Percentiles rank a stretch among this genome's conserved stretches.
phyloP scores from a whole-genome alignment of 2,329 filamentous ascomycete species.

The Clonostachys rhizophaga region DNA sequence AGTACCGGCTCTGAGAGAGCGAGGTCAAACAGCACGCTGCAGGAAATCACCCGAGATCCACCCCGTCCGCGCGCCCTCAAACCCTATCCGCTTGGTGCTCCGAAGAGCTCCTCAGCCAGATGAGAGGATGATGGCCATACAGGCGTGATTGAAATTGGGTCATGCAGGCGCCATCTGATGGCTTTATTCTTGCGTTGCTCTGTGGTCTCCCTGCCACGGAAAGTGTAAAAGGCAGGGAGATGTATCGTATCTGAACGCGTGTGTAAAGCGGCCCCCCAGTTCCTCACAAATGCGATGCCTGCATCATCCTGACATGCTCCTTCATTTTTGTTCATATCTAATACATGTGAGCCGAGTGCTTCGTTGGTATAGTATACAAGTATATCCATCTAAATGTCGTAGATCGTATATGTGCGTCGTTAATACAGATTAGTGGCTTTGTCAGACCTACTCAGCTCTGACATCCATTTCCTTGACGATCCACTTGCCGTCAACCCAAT shows the following conservation, averaged over 20 bases:
- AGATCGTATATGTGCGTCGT: neutral
- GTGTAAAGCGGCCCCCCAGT: neutral
- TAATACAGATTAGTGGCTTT: neutral
- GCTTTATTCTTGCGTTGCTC: constrained; percentile 53
- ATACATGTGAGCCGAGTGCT: constrained; percentile 4
- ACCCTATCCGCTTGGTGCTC: neutral
- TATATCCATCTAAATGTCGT: neutral
- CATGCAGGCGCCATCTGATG: too few species aligned
- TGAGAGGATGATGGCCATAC: neutral
- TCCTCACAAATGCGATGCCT: neutral
- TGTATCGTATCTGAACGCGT: constrained; percentile 63
- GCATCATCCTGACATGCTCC: neutral
- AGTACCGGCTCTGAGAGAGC: constrained; percentile 57
- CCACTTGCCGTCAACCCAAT: constrained; percentile 75
- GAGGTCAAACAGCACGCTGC: constrained; percentile 24
- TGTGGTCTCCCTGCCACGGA: constrained; percentile 55
- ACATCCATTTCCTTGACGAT: constrained; percentile 70
- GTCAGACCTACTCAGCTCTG: constrained; percentile 22
- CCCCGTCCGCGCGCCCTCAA: neutral
- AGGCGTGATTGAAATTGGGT: neutral
- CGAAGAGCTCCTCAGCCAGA: neutral
- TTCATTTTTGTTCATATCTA: constrained; percentile 1
- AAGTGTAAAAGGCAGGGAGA: constrained; percentile 38
- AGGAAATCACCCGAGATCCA: too few species aligned
- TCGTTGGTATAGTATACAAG: constrained; percentile 1